A percentile compares a stretch with the other conserved stretches of the same genome.
Evolutionary conservation across 169 alveolate species (phyloP).

Genomic region (Toxoplasma gondii): DNA sequence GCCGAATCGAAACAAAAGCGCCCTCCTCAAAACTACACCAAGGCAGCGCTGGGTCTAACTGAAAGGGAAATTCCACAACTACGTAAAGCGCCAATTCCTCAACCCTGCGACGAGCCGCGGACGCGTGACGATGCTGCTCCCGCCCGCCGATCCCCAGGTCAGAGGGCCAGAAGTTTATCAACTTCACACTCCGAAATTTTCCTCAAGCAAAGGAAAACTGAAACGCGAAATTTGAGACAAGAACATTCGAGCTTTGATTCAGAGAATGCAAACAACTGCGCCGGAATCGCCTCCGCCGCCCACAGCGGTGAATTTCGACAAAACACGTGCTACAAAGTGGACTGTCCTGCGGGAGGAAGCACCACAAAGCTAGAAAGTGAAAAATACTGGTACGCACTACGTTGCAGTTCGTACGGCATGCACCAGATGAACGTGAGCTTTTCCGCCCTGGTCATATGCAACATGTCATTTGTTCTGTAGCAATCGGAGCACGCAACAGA

Average conservation of each 20-base stretch:
- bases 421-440: not conserved
- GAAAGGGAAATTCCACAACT: not conserved
- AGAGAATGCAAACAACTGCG: not conserved
- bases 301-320: not conserved
- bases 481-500: not conserved
- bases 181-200: not conserved
- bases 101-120: not conserved
- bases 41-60: not conserved
- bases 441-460: not conserved
- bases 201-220: not conserved
- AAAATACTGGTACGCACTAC: not conserved
- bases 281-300: not conserved
- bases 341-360: not conserved
- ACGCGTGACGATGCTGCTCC: not conserved
- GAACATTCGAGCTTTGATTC: not conserved
- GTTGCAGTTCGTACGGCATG: not conserved
- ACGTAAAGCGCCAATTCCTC: not conserved
- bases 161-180: not conserved
- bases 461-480: not conserved
- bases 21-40: not conserved
- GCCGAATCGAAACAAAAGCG: not conserved
- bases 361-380: not conserved
- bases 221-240: not conserved
- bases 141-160: not conserved
- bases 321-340: not conserved